Evolutionary conservation across 202 grass and related monocot genomes (phyloP), one percentile per base, ranked within the genome.

Genomic region (Zoysia matrella): DNA sequence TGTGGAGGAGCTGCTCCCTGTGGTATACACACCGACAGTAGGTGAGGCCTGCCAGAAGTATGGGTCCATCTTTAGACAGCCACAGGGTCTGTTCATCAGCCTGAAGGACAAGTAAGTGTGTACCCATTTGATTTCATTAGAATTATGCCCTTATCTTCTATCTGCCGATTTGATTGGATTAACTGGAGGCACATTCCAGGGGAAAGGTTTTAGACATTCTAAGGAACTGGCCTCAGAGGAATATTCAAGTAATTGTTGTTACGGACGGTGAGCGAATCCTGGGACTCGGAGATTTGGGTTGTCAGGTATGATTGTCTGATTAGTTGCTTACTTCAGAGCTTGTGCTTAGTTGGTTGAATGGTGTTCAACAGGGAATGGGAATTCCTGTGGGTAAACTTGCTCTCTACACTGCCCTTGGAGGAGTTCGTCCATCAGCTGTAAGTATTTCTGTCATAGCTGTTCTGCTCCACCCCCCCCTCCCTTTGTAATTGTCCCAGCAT

Each of bases 251-350:
- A 36, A 36, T 36, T 36, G 30, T 36, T 36, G 96, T 99, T 65
- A 99, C 96, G 84, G 96, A 99, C 94, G 96, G 96, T 75, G 96
- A 96, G 86, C 90, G 96, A 57, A 99, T 99, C 85, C 87, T 99
- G 83, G 96, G 96, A 61, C 93, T 99, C 46, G 96, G 96, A 74
- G 96, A 99, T 83, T 94, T 99, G 83, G 93, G 96, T 78, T 93
- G 90, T 87, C 96, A 99, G 96, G 96, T 96, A 90, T 85, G 81
- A 69, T 75, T 77, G 74, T 67, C 5, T 57, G 55, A 61, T 81
- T 80, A 76, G 45, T 53, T 78, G n/a, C 67, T 83, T 39, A 2
- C 41, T 52, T 86, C 44, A 36, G 78, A 44, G 49, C 65, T 36
- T 64, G 75, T 72, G 58, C 73, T 90, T 63, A 67, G 80, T 72